Evolutionary conservation across 2,329 filamentous ascomycete genomes (phyloP), one percentile per base, ranked within the genome.

Genomic region (Alternaria longipes): DNA sequence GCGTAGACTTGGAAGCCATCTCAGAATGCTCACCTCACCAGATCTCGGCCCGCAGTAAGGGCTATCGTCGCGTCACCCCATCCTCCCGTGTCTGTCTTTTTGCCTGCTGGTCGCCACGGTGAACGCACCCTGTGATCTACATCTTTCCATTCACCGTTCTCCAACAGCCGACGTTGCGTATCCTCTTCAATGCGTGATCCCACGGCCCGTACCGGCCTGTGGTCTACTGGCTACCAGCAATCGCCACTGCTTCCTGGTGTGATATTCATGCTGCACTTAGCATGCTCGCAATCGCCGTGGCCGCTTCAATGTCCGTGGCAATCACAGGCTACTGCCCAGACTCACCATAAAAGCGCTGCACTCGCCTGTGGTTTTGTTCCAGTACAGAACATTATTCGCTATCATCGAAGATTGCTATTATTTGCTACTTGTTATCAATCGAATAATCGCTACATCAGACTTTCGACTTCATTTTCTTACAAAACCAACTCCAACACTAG

Each of bases 11-110:
- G 28, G 32, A 57, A 56, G 45, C 30, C 57, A 34, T 45, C 42
- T 38, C 44, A 32, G 32, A 32, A 28, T 16, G 32, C 32, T 41
- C 47, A 46, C 42, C 46, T 55, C 54, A 55, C 56, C 51, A 54
- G 30, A 32, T 54, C 45, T 60, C 53, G 44, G 42, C 50, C 40
- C 26, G 46, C 60, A 50, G 26, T 20, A 36, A 26, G 22, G 34
- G 34, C 58, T n/a, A 62, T 62, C 56, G 54, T 63, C 51, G 60
- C 44, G 54, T 63, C 63, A 65, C 63, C 54, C 36, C 32, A 53
- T 46, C 18, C 24, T 36, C 51, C 46, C 41, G 20, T 47, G 34
- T 26, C 46, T 42, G 26, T 28, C n/a, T 32, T n/a, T 18, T 34
- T n/a, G 32, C 24, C 52, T 52, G 56, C 56, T 54, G 22, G 47